These are phyloP conservation scores for Penicillium sumatraense DNA, from an alignment of 2,329 filamentous ascomycete genomes.

Conservation along the genomic window DNA sequence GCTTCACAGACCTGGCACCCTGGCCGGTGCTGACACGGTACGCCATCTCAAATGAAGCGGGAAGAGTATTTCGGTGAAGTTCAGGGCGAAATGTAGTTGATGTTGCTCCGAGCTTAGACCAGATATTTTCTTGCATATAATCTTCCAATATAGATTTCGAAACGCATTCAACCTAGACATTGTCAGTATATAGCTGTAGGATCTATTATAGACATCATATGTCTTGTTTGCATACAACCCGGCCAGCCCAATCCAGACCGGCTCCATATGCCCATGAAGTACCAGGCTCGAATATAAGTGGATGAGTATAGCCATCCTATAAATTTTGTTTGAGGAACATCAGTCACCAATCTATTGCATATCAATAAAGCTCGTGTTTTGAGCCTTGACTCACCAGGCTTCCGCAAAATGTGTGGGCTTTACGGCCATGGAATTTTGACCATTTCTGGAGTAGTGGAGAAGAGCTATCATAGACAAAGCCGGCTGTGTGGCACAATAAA, in stretches of 20 bases:
- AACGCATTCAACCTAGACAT: constrained; percentile 46
- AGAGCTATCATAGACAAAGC: constrained; percentile 14
- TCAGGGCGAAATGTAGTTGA: constrained; percentile 20
- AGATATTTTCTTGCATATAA: constrained; percentile 51
- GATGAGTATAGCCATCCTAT: constrained; percentile 25
- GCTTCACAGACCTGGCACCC: constrained; percentile 2
- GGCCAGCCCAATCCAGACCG: constrained; percentile 58
- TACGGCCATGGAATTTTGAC: constrained; percentile 10
- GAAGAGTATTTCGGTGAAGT: constrained; percentile 1
- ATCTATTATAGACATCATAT: not conserved
- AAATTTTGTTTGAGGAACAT: not conserved
- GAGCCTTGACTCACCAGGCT: constrained; percentile 2
- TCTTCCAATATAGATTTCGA: constrained; percentile 49
- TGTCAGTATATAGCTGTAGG: not conserved
- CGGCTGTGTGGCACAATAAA: constrained; percentile 7
- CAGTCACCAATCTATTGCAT: not conserved
- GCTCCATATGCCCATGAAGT: constrained; percentile 55
- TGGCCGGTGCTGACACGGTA: constrained; percentile 1
- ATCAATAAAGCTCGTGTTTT: not conserved
- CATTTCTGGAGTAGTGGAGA: constrained; percentile 6
- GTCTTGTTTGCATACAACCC: constrained; percentile 33
- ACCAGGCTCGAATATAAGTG: constrained; percentile 57
- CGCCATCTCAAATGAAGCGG: constrained; percentile 5
- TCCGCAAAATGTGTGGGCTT: constrained; percentile 13
- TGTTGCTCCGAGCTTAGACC: constrained; percentile 47